A percentile compares a stretch with the other conserved stretches of the same genome.
These are phyloP conservation scores for Hypoxylon sp. DNA, from an alignment of 2,329 filamentous ascomycete species.

Conservation along the genomic window DNA sequence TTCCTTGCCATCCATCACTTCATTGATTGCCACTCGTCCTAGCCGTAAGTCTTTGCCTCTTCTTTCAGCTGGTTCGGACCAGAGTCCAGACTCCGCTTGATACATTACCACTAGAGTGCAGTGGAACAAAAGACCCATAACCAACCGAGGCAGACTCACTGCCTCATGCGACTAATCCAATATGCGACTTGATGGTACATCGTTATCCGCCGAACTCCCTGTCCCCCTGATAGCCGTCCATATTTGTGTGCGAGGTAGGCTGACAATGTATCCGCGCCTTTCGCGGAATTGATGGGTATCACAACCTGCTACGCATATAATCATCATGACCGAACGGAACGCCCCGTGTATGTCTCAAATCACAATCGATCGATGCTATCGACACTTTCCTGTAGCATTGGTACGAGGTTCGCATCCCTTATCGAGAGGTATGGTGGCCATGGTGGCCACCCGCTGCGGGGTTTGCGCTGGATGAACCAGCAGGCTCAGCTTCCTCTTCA, in stretches of 20 bases:
- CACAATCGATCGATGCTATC: constrained; percentile 42
- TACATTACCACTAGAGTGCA: constrained; percentile 20
- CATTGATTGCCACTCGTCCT: constrained; percentile 27
- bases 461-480: constrained; percentile 48
- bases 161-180: constrained; percentile 32
- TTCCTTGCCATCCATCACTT: constrained; percentile 41
- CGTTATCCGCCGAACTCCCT: constrained; percentile 41
- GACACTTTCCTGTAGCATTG: constrained; percentile 21
- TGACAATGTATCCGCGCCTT: constrained; percentile 30
- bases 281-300: constrained; percentile 43
- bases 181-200: constrained; percentile 32
- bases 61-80: constrained; percentile 15
- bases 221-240: constrained; percentile 37
- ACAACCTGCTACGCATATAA: constrained; percentile 48
- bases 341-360: constrained; percentile 48
- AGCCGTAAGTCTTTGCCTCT: constrained; percentile 19
- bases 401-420: constrained; percentile 7
- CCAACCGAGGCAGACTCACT: constrained; percentile 21
- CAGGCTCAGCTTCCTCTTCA: constrained; percentile 56
- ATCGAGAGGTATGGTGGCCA: constrained; percentile 45
- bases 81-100: constrained; percentile 24
- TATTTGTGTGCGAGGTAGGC: constrained; percentile 30
- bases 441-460: constrained; percentile 44
- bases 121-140: constrained; percentile 13
- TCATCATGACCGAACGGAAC: constrained; percentile 45